Evolutionary conservation across 257 asterid species (phyloP), one percentile per base, ranked within the genome.

Genomic region (Linaria vulgaris): DNA sequence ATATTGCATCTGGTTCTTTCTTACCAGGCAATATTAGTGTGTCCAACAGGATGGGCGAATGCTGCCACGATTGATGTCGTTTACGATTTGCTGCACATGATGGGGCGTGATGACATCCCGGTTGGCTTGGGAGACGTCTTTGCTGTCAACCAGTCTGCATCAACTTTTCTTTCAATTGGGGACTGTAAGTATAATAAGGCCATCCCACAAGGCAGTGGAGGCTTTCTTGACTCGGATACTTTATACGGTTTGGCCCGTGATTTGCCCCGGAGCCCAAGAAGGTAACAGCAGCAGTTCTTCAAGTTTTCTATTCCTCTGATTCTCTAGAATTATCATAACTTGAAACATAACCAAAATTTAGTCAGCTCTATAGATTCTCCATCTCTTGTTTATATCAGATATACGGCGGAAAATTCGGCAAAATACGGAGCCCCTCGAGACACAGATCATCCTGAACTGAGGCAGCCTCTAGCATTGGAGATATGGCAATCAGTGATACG

Each of bases 41-140:
- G 77, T 71, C 95, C 98, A 37, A 88, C 84, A 10, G 98, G 96
- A 34, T 91, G 98, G 98, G 90, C 95, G 14, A 84, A 81, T 71
- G 86, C 92, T 59, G 98, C 95, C 65, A 88, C 95, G 1, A 83
- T 91, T 22, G 98, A 91, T 59, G 74, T 81, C 0, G 69, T 91
- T 48, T 91, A 91, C 68, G 96, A 91, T 68, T 57, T 88, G 66
- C 76, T 91, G 52, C 96, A 91, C 43, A 91, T 91, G 96, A 86
- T 91, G 98, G 95, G 95, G 7, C 95, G 96, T 9, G 98, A 88
- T 46, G 96, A 91, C 52, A 77, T 91, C 46, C 95, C 83, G 0
- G 88, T 88, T 12, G 96, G 98, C 22, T 78, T 86, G 25, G 98
- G 98, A 21, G 85, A 83, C 14, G 24, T 80, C 14, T 84, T 79